Base-by-base conservation (phyloP, 768 basidiomycete species). In the Mycena olivaceomarginata region DNA sequence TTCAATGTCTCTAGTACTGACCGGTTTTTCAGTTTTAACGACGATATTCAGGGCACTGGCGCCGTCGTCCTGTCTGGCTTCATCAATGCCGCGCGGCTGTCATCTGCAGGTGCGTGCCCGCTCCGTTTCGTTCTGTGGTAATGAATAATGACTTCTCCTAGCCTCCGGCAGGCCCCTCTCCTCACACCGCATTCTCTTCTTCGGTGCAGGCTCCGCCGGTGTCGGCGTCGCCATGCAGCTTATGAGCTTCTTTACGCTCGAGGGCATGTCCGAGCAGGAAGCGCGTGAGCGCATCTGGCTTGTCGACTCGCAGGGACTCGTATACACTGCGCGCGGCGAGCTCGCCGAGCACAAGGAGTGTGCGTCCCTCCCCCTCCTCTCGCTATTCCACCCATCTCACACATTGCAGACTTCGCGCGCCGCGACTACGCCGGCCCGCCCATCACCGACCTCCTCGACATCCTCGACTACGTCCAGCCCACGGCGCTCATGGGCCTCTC, bases 51-150 rank as follows among this genome's bases (percentile, higher is more conserved):
- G 83, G 94, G 91, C 43, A 99, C 97, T 2, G 97, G 97, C 22
- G 95, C 96, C 41, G 97, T 98, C 80, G 95, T 98, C 51, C 92
- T 99, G 67, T 94, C 94, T 68, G 98, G 98, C 5, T 94, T 98
- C 87, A 83, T 97, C 81, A 97, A 96, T 80, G 98, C 97, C 51
- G 96, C 96, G 31, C 93, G 92, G 77, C 88, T 97, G 48, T 91
- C 95, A 0, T 92, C 93, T 22, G 90, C 87, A 48, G 46, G 46
- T 48, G 12, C 13, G 46, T 48, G 1, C 13, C 46, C 46, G 46
- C 16, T 18, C 12, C 18, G 12, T 48, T 48, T 4, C 15, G 18
- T 15, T 7, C 46, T 48, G 46, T n/a, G 31, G 31, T 31, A 31
- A 31, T 4, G 31, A 31, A 31, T 31, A 31, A 31, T 31, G 31